Base-by-base conservation (phyloP, 805 yeast genomes). In the Ascoidea tarda region DNA sequence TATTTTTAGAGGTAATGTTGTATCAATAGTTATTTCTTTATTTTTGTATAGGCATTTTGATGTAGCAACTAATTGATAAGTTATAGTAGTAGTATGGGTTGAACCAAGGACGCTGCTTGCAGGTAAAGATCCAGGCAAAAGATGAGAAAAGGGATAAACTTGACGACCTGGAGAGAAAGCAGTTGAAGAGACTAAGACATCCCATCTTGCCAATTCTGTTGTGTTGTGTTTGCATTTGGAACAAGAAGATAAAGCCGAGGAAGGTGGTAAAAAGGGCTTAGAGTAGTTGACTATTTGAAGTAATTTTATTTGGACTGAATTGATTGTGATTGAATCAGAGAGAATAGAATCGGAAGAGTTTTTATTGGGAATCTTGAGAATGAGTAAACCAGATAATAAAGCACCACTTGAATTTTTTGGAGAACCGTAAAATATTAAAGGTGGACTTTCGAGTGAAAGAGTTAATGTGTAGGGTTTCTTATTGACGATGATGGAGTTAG, bases 81-180 rank as follows among this genome's bases (percentile, higher is more conserved):
- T 76, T 50, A 93, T 78, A 14, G 75, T 69, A 0, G 82, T 70
- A 21, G 68, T 62, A 1, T 75, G 66, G 50, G 69, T 70, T 0
- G 77, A 62, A 5, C 95, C 89, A 16, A 86, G 63, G 6, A 68
- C 60, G 42, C 81, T 66, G 1, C 95, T 78, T 1, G 96, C 87
- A 0, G 98, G 96, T 33, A 89, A 66, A 31, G 84, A 73, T 0
- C 99, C 99, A 0, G 96, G 95, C 6, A 93, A 64, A 46, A 93
- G 69, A 64, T 88, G 89, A 21, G 95, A 84, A 63, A 93, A 91
- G 1, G 99, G 99, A 64, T 87, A 93, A 1, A 86, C 88, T 61
- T 93, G 96, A 16, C 75, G 71, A 1, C 91, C 93, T 5, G 70
- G 66, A 6, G 81, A 71, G 56, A 88, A 77, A n/a, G 75, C 71